A percentile compares a stretch with the other conserved stretches of the same genome.
These are phyloP conservation scores for Aspergillus sp. DNA, from an alignment of 2,329 filamentous ascomycete genomes.

Conservation along the genomic window DNA sequence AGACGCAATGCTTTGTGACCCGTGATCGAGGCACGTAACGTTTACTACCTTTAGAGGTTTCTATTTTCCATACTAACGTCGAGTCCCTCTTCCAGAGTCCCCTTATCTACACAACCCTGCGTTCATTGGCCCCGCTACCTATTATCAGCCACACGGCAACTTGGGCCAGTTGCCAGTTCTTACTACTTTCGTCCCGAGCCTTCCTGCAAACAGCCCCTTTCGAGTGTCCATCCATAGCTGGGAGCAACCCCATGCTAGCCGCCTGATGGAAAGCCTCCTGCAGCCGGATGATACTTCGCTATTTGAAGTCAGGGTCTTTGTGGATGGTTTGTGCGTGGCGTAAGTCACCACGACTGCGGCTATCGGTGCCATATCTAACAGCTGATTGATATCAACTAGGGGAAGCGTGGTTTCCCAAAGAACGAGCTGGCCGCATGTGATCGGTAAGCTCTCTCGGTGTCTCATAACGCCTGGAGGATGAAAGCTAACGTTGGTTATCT, in stretches of 20 bases:
- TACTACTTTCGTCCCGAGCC: slow-evolving; percentile 69
- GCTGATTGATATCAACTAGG: slow-evolving; percentile 34
- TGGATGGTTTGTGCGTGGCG: slow-evolving; percentile 67
- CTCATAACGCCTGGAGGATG: not conserved
- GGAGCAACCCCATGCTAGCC: slow-evolving; percentile 61
- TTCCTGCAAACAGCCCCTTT: slow-evolving; percentile 60
- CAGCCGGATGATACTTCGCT: slow-evolving; percentile 57
- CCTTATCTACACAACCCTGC: slow-evolving; percentile 49
- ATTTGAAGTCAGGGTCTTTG: slow-evolving; percentile 66
- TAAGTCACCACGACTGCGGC: slow-evolving; percentile 39
- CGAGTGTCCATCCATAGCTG: slow-evolving; percentile 75
- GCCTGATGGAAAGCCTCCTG: slow-evolving; percentile 57
- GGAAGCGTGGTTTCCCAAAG: slow-evolving; percentile 56
- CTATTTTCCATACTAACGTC: not conserved
- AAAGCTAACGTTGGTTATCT: not conserved
- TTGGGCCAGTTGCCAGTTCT: slow-evolving; percentile 60
- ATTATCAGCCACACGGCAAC: slow-evolving; percentile 25
- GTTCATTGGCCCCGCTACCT: slow-evolving; percentile 33
- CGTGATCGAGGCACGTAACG: slow-evolving; percentile 46
- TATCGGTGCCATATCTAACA: not conserved
- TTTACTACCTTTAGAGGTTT: not conserved
- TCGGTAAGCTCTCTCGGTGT: slow-evolving; percentile 42
- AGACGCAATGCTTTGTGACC: slow-evolving; percentile 71
- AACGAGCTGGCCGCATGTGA: slow-evolving; percentile 54
- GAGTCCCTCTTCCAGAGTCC: slow-evolving; percentile 45